A percentile compares a stretch with the other conserved stretches of the same genome.
phyloP scores from a whole-genome alignment of 805 yeast species.

The Pichia pseudocactophila region DNA sequence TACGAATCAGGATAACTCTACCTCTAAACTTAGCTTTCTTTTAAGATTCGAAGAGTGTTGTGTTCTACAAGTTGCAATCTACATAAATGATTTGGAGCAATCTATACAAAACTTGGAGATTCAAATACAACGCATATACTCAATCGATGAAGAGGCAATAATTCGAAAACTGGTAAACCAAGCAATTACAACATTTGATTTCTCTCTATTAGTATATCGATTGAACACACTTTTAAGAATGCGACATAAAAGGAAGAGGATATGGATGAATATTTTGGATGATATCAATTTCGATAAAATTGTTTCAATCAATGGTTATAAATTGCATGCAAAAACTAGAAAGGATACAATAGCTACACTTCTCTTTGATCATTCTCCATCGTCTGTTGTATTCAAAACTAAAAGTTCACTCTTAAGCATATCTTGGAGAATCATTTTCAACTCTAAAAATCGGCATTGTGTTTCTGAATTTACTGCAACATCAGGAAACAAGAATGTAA shows the following conservation, averaged over 20 bases:
- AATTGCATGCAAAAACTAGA: background rate
- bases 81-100: background rate
- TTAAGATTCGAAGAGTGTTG: background rate
- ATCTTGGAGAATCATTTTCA: background rate
- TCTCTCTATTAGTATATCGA: slow-evolving; percentile 5
- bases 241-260: slow-evolving; percentile 6
- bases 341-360: background rate
- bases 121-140: background rate
- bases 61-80: background rate
- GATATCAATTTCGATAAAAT: background rate
- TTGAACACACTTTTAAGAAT: slow-evolving; percentile 5
- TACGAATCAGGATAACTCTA: background rate
- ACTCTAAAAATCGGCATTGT: background rate
- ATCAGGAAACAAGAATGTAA: slow-evolving; percentile 10
- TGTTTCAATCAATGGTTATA: background rate
- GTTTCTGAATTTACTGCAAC: slow-evolving; percentile 4
- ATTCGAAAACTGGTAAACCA: background rate
- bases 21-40: background rate
- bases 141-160: background rate
- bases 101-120: background rate
- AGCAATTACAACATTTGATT: background rate
- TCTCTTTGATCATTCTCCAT: slow-evolving; percentile 2
- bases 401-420: background rate
- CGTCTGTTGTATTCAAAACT: background rate
- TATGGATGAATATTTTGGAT: background rate